These are phyloP conservation scores for Sonneratia caseolaris DNA, from an alignment of 345 rosid species.

Conservation along the genomic window DNA sequence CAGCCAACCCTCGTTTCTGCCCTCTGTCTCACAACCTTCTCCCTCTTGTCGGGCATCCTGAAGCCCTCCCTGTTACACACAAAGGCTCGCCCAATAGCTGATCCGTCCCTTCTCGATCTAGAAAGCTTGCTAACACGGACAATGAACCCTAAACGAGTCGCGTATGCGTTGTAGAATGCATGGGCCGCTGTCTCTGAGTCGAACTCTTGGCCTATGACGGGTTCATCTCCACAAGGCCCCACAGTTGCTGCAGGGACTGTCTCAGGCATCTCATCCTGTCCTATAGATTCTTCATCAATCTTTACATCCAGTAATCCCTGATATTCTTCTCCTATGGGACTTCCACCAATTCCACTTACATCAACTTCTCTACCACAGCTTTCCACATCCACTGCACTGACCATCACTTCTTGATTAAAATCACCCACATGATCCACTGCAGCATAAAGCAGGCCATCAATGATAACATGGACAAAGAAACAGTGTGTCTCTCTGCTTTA, in stretches of 20 bases:
- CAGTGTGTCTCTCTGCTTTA: too few relatives aligned
- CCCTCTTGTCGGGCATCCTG: conserved; percentile 87
- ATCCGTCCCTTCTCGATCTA: conserved; percentile 88
- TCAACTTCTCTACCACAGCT: conserved; percentile 21
- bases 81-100: conserved; percentile 91
- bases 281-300: conserved; percentile 31
- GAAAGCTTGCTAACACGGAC: conserved; percentile 98
- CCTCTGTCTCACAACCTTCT: conserved; percentile 88
- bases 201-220: conserved; percentile 77
- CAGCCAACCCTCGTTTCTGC: conserved; percentile 97
- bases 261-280: conserved; percentile 20
- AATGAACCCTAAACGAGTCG: conserved; percentile 71
- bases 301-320: conserved; percentile 34
- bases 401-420: conserved; percentile 31
- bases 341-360: conserved; percentile 40
- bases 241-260: conserved; percentile 21
- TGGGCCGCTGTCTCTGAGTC: conserved; percentile 93
- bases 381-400: conserved; percentile 39
- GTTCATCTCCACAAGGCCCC: conserved; percentile 45
- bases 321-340: conserved; percentile 35
- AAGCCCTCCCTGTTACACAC: conserved; percentile 96
- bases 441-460: conserved; percentile 5
- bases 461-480: background rate
- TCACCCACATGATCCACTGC: conserved; percentile 81
- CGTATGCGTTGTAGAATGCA: conserved; percentile 84